phyloP scores from a whole-genome alignment of 768 basidiomycete species.

The Lentinula aciculospora region DNA sequence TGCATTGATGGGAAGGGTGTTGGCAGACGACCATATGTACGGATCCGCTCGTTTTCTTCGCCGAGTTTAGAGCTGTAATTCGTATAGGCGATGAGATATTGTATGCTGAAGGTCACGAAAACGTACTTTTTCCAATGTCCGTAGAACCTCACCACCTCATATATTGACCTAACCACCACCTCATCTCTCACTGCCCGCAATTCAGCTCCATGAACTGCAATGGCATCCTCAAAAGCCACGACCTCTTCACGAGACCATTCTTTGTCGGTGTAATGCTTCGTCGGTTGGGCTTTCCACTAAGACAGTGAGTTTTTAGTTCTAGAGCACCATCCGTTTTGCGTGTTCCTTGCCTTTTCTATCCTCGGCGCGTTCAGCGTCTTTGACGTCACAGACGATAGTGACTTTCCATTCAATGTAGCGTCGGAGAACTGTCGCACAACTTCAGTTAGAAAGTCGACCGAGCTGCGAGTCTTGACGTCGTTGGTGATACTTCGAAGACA shows the following conservation, averaged over 20 bases:
- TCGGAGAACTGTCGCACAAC: conserved; percentile 67
- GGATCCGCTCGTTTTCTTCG: conserved; percentile 58
- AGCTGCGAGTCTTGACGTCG: conserved; percentile 45
- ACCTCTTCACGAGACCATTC: conserved; percentile 69
- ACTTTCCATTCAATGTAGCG: conserved; percentile 50
- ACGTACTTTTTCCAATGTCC: conserved; percentile 81
- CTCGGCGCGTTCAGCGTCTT: conserved; percentile 39
- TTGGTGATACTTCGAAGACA: conserved; percentile 52
- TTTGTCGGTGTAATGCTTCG: conserved; percentile 61
- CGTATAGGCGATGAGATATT: conserved; percentile 8
- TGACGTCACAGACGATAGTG: conserved; percentile 62
- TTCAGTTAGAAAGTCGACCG: conserved; percentile 82
- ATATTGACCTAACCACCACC: conserved; percentile 59
- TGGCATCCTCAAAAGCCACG: conserved; percentile 72
- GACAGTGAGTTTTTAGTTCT: neutral
- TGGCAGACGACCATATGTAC: conserved; percentile 28
- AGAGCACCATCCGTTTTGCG: neutral
- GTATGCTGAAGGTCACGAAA: neutral
- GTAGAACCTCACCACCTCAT: conserved; percentile 80
- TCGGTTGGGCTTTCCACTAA: conserved; percentile 68
- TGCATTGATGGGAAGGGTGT: conserved; percentile 25
- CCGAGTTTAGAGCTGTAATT: conserved; percentile 52
- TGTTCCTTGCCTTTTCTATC: conserved; percentile 53
- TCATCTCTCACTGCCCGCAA: conserved; percentile 75
- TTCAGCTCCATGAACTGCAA: conserved; percentile 69